phyloP scores from a whole-genome alignment of 2,329 filamentous ascomycete species.

The Calonectria pteridis region DNA sequence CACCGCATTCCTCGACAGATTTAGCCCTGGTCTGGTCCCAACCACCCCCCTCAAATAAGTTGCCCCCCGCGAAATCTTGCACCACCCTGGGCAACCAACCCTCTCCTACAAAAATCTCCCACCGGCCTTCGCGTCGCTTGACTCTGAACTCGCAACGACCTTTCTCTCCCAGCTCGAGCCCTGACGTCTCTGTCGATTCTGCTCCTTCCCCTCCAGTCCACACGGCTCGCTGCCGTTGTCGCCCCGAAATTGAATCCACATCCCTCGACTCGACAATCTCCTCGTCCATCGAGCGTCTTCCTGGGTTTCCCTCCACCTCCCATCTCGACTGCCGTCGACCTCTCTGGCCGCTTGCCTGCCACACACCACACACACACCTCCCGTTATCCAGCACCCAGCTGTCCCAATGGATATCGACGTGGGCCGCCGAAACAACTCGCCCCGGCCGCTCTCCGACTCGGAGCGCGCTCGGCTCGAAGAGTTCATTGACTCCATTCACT shows the following conservation, averaged over 20 bases:
- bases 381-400: constrained; percentile 5
- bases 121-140: constrained; percentile 42
- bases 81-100: constrained; percentile 40
- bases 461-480: constrained; percentile 90
- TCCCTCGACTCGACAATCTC: constrained; percentile 2
- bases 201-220: not conserved
- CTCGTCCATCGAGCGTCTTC: not conserved
- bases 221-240: not conserved
- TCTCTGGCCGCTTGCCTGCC: not conserved
- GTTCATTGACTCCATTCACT: constrained; percentile 94
- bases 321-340: not conserved
- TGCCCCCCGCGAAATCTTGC: constrained; percentile 43
- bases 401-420: constrained; percentile 75
- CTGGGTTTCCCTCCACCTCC: not conserved
- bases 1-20: constrained; percentile 28
- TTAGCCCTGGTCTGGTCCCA: constrained; percentile 28
- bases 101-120: constrained; percentile 34
- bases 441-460: constrained; percentile 81
- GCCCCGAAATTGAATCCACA: constrained; percentile 1
- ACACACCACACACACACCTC: constrained; percentile 1
- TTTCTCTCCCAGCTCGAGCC: not conserved
- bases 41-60: constrained; percentile 38
- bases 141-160: constrained; percentile 22
- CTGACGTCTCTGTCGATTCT: not conserved
- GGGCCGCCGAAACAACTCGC: constrained; percentile 86